Base-by-base conservation (phyloP, 345 rosid genomes). In the Erysimum cheiranthoides region DNA sequence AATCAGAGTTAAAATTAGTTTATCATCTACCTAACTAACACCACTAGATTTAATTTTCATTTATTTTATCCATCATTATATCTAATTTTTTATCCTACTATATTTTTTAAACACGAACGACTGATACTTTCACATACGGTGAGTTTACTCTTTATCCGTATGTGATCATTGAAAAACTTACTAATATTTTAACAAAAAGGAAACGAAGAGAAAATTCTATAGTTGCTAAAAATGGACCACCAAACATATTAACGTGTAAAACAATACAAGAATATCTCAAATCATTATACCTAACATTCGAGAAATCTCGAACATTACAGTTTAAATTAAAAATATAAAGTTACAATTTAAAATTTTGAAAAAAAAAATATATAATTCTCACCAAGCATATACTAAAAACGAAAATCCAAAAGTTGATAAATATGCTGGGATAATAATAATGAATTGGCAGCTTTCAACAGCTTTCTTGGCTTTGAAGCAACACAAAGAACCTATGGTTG, bases 391-490 rank as follows among this genome's bases (percentile, higher is more conserved):
- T 72, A 73, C 63, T 78, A 66, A 63, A 49, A 10, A 53, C 57
- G 58, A 46, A 50, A 66, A 28, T 28, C 9, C 5, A 36, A 58
- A 66, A 66, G 62, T 72, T 66, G 31, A 51, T 72, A 78, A 66
- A 72, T 72, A 73, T 66, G 77, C 57, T 66, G 69, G 73, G 73
- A 66, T 64, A 65, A 46, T 65, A 49, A 50, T 40, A 71, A 70
- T 63, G 66, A 71, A 71, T 65, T 56, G 72, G 76, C 30, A 16
- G 59, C 69, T 76, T 70, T 46, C 30, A 63, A 70, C 14, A n/a
- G 30, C 69, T 78, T 58, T 72, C 77, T 59, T 59, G 62, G 73
- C 67, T 71, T 58, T 32, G 57, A 71, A 77, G 81, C 40, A 77
- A 77, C 13, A 65, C 16, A 69, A 53, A 40, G 46, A 65, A 47